Evolutionary conservation across 2,329 filamentous ascomycete species (phyloP), one percentile per base, ranked within the genome.

Genomic region (Colletotrichum acutatum): DNA sequence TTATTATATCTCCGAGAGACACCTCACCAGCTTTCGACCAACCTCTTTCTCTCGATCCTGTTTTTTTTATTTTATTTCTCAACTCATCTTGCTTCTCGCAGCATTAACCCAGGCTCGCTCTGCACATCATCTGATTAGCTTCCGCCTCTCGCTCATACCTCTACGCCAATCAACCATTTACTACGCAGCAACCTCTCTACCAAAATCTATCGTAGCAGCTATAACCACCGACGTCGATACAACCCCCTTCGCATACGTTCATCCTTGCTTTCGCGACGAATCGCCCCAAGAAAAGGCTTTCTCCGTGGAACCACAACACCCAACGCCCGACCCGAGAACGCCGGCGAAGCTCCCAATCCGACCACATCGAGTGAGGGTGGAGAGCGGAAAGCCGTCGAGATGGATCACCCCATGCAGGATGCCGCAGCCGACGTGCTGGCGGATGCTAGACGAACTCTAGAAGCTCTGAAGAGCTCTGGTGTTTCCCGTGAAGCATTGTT

Each of bases 391-490:
- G 60, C 28, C 24, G 34, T 37, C 14, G 34, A 66, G 42, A 75
- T 75, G 74, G 74, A 75, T 62, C 72, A 75, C 49, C 34, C 63
- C n/a, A 75, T 75, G 74, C 74, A 74, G 58, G 77, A 83, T 53
- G 82, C 81, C 26, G 80, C 84, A 19, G 83, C 85, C 74, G 82
- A 86, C 79, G 82, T 86, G 66, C 80, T 86, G 68, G 83, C 81
- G 24, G 84, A 86, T 77, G 84, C 84, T 57, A 79, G 84, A 58
- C 84, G 85, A 76, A 86, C 85, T 70, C 81, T 86, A 7, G 84
- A 86, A 78, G 82, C 82, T 58, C 78, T 86, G 75, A 86, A 86
- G 75, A 84, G 85, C 72, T 84, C 84, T 19, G 84, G 84, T 57
- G 76, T 86, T 11, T 85, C 84, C 64, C 83, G 82, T 76, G 84